Base-by-base conservation (phyloP, 2,329 filamentous ascomycete species). In the Clonostachys rhizophaga region DNA sequence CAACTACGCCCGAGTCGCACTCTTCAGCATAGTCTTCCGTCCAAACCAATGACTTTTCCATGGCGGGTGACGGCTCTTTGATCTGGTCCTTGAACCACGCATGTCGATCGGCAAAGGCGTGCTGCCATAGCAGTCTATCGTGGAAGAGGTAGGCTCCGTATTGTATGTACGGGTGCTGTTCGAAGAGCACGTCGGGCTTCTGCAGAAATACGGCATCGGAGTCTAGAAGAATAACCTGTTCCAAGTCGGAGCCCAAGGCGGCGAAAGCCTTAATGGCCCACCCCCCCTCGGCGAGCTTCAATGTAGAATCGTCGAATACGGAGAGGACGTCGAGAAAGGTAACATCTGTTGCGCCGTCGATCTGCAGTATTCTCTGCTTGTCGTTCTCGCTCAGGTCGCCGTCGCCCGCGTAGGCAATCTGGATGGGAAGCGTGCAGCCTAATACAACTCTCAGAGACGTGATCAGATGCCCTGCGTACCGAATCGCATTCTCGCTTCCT, bases 241-340 rank as follows among this genome's bases (percentile, higher is more conserved):
- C 59, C 45, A 65, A 71, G 1, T 47, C 52, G 10, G 62, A 64
- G 2, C 63, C 65, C 11, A 72, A 53, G 0, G 58, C 59, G 7
- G 68, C 69, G 17, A 72, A 72, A 4, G 67, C 55, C 42, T 72
- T 71, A 43, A 70, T 64, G 13, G 68, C 69, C 66, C 67, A 71
- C 2, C 60, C 62, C 4, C 63, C 63, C 13, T 58, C 39, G 6
- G 51, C 50, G 4, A 69, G 53, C 1, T 57, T 53, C 24, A 67
- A 30, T 2, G 56, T 58, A 1, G 43, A 39, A 16, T 69, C 64
- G 34, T 66, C 54, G 12, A 70, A 66, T 1, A 67, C 58, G 0
- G 52, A 55, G 6, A 60, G 47, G 6, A 68, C 54, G 47, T 69
- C 58, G 14, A 69, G 16, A 40, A 68, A 63, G 7, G 60, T 56